Evolutionary conservation across 2,329 filamentous ascomycete species (phyloP).

Genomic region (Pseudonectria buxi): DNA sequence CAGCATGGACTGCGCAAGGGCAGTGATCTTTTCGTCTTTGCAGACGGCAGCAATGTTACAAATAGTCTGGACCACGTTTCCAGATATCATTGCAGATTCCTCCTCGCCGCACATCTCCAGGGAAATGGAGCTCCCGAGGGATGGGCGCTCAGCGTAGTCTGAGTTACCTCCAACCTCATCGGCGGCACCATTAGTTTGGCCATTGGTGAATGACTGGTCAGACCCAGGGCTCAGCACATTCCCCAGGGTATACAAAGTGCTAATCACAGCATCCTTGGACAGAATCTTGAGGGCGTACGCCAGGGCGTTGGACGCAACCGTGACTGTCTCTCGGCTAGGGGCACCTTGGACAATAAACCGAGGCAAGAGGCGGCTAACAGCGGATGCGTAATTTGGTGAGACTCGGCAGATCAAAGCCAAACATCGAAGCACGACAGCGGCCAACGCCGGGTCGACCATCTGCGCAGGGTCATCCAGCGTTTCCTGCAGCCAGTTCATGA

Average conservation of each 20-base stretch:
- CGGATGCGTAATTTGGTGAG: slow-evolving; percentile 65
- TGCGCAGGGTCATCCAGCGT: slow-evolving; percentile 71
- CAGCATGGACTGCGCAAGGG: slow-evolving; percentile 88
- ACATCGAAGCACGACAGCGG: slow-evolving; percentile 70
- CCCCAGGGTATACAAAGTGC: slow-evolving; percentile 90
- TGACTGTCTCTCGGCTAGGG: slow-evolving; percentile 61
- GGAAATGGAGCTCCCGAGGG: slow-evolving; percentile 72
- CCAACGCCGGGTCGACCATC: slow-evolving; percentile 73
- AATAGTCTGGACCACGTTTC: slow-evolving; percentile 90
- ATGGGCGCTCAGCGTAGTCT: slow-evolving; percentile 49
- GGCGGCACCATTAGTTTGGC: slow-evolving; percentile 36
- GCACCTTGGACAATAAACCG: slow-evolving; percentile 82
- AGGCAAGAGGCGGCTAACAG: slow-evolving; percentile 71
- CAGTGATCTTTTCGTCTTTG: slow-evolving; percentile 85
- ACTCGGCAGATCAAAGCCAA: slow-evolving; percentile 76
- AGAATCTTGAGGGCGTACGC: slow-evolving; percentile 74
- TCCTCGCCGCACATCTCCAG: slow-evolving; percentile 69
- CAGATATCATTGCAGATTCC: slow-evolving; percentile 69
- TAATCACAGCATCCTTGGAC: slow-evolving; percentile 89
- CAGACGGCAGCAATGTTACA: slow-evolving; percentile 79
- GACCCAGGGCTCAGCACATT: slow-evolving; percentile 79
- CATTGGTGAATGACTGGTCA: slow-evolving; percentile 48
- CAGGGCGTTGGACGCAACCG: slow-evolving; percentile 75
- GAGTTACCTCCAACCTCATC: slow-evolving; percentile 33
- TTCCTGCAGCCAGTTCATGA: slow-evolving; percentile 82